Evolutionary conservation across 2,329 filamentous ascomycete genomes (phyloP).

Genomic region (Drechslera avenae): DNA sequence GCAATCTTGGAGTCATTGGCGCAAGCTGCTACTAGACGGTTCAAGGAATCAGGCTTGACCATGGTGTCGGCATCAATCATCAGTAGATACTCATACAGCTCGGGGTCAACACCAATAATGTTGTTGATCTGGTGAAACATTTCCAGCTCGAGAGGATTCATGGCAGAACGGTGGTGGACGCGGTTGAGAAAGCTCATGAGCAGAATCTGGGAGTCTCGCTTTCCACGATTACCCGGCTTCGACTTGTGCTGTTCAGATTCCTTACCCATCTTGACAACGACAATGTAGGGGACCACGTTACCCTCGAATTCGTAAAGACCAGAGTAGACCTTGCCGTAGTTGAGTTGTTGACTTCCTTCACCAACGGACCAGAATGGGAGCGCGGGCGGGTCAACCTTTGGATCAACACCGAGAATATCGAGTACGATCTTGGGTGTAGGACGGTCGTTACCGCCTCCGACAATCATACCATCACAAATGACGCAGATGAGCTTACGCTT

Average conservation of each 20-base stretch:
- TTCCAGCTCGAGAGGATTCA: constrained; percentile 95
- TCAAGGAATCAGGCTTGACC: constrained; percentile 89
- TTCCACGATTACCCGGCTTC: constrained; percentile 97
- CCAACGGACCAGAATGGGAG: constrained; percentile 94
- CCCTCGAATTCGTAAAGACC: constrained; percentile 97
- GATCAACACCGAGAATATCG: constrained; percentile 95
- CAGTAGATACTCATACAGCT: constrained; percentile 94
- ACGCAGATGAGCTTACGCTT: constrained; percentile 97
- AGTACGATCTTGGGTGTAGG: constrained; percentile 97
- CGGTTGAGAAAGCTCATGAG: constrained; percentile 98
- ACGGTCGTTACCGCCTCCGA: constrained; percentile 92
- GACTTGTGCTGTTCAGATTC: constrained; percentile 89
- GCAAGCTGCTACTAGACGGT: constrained; percentile 88
- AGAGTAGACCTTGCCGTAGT: constrained; percentile 98
- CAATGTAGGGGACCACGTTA: constrained; percentile 94
- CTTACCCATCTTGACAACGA: constrained; percentile 96
- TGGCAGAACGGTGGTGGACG: constrained; percentile 89
- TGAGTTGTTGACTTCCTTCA: constrained; percentile 85
- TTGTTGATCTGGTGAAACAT: constrained; percentile 99
- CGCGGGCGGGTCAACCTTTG: constrained; percentile 92
- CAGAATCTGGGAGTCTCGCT: constrained; percentile 95
- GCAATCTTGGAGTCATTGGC: constrained; percentile 94
- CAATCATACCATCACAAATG: constrained; percentile 96
- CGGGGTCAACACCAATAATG: constrained; percentile 95
- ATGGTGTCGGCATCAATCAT: constrained; percentile 98